A percentile compares a stretch with the other conserved stretches of the same genome.
Conservation (phyloP, 2,329 filamentous ascomycete species). For the Fusarium keratoplasticum region DNA sequence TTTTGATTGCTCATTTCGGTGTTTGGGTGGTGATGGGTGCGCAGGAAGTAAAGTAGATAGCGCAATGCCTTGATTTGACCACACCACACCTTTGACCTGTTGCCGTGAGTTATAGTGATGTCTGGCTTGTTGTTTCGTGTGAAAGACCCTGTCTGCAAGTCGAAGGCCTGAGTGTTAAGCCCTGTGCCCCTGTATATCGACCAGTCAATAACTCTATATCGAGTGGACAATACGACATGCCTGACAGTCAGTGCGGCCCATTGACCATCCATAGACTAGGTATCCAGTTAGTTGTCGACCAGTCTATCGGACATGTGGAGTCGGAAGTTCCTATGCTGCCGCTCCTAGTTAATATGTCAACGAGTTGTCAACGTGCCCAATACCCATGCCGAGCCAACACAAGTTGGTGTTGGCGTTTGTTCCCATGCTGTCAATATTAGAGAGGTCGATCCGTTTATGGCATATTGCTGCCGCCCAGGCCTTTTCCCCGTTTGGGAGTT, state of each 20-base stretch:
- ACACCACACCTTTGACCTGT: not conserved
- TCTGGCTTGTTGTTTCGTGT: not conserved
- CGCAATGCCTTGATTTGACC: conserved; percentile 41
- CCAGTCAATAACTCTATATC: not conserved
- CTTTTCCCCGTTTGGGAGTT: not conserved
- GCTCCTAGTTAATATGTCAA: not conserved
- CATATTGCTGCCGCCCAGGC: not conserved
- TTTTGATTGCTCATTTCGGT: conserved; percentile 44
- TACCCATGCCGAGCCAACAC: not conserved
- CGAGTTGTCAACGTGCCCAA: not conserved
- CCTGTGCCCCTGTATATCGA: not conserved
- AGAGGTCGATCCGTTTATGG: not conserved
- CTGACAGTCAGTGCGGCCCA: not conserved
- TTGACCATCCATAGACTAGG: not conserved
- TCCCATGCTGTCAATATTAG: no score
- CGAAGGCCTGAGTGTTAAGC: not conserved
- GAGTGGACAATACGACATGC: not conserved
- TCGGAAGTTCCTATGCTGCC: not conserved
- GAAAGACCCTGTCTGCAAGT: not conserved
- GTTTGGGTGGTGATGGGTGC: conserved; percentile 45
- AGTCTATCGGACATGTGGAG: not conserved
- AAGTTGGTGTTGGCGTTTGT: not conserved
- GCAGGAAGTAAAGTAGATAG: conserved; percentile 49
- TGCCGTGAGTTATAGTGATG: not conserved
- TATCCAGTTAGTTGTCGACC: not conserved